Evolutionary conservation across 2,329 filamentous ascomycete species (phyloP), one percentile per base, ranked within the genome.

Genomic region (Fusarium sp.): DNA sequence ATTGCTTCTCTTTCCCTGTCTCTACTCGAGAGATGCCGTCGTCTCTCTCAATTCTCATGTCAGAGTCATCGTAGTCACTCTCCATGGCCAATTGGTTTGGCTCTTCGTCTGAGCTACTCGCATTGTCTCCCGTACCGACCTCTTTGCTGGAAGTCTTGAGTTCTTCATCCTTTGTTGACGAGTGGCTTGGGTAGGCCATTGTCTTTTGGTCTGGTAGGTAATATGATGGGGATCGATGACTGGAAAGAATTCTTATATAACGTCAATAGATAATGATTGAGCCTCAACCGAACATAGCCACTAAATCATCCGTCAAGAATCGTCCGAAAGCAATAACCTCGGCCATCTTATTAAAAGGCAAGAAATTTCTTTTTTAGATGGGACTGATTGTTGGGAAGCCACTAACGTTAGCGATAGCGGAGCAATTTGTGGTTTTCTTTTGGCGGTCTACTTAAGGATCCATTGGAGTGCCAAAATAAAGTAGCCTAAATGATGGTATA

Each of bases 331-430:
- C n/a, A 40, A 51, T 8, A 52, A 40, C 49, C 24, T 52, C 32
- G 49, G 22, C 22, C 32, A n/a, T 52, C 24, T 43, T 20, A 25
- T 4, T 38, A n/a, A 53, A 53, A 22, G n/a, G 6, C 16, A 43
- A 53, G 50, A 53, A 43, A 29, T 42, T 51, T 52, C n/a, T 27
- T 40, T 29, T 40, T 53, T 43, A 27, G 34, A 53, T 53, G 50
- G 50, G 50, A 53, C 50, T 53, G 50, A 53, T 15, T 53, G 50
- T 27, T 53, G 15, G 34, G 14, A 27, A 53, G 34, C 24, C 50
- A 16, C 50, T 53, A 53, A 53, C 22, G 22, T 52, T 52, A 40
- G 49, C 49, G 22, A 40, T 47, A 53, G 50, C 50, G 50, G 50
- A 53, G 50, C 34, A 44, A 42, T 43, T 43, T 53, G 34, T 20